Conservation (phyloP, 1,139 yeast genomes). For the Diutina sp. region DNA sequence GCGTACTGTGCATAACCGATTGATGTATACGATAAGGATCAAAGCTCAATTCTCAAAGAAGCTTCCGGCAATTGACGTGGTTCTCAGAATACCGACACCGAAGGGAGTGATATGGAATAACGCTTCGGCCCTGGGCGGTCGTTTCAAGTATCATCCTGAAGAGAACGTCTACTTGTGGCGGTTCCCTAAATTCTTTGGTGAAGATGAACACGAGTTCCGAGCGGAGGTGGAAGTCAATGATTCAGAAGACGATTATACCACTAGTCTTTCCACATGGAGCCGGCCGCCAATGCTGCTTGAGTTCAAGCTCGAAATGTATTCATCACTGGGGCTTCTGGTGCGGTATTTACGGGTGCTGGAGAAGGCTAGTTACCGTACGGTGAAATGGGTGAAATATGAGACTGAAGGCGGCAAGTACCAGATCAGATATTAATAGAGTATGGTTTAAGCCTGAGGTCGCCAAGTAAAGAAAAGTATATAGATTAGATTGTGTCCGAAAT, state of each 20-base stretch:
- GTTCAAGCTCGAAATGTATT: slow-evolving; percentile 64
- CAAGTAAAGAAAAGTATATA: slow-evolving; percentile 3
- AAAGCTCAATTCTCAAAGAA: slow-evolving; percentile 53
- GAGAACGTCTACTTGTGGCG: slow-evolving; percentile 60
- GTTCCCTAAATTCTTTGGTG: slow-evolving; percentile 56
- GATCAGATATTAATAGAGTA: slow-evolving; percentile 36
- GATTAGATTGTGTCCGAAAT: not conserved
- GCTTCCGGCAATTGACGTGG: slow-evolving; percentile 53
- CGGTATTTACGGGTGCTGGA: slow-evolving; percentile 63
- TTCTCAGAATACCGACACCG: slow-evolving; percentile 60
- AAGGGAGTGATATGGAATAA: slow-evolving; percentile 41
- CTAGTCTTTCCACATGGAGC: slow-evolving; percentile 29
- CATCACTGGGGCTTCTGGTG: slow-evolving; percentile 68
- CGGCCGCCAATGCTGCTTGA: slow-evolving; percentile 68
- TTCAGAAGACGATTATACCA: slow-evolving; percentile 7
- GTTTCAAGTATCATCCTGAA: slow-evolving; percentile 54
- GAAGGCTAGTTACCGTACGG: slow-evolving; percentile 50
- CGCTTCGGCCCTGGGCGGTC: slow-evolving; percentile 46
- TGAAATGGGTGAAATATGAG: slow-evolving; percentile 79
- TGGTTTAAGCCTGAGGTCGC: not conserved
- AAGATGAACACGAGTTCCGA: slow-evolving; percentile 43
- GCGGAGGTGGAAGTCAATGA: slow-evolving; percentile 34
- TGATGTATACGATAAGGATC: slow-evolving; percentile 41
- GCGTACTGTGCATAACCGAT: slow-evolving; percentile 34
- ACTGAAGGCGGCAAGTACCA: slow-evolving; percentile 74